Evolutionary conservation across 257 asterid species (phyloP).

Genomic region (Solanum acaule): DNA sequence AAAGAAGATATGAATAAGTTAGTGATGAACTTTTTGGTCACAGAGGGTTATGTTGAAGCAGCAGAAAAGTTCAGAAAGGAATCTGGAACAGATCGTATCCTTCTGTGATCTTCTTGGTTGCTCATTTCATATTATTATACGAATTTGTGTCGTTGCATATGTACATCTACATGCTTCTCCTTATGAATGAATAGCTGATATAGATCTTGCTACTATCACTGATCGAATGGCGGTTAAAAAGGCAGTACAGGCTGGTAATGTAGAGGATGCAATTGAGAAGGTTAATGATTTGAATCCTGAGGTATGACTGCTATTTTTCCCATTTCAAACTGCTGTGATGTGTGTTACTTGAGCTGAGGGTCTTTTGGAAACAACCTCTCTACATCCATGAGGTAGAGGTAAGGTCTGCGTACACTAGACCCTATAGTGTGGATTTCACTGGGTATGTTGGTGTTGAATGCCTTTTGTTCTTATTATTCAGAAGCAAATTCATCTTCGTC

Average conservation of each 20-base stretch:
- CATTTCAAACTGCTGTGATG: neutral
- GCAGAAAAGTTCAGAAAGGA: constrained; percentile 69
- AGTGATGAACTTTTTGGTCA: constrained; percentile 81
- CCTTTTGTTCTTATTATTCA: neutral
- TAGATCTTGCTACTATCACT: constrained; percentile 76
- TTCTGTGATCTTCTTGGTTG: neutral
- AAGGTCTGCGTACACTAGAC: neutral
- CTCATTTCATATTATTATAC: neutral
- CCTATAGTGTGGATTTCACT: neutral
- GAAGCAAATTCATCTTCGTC: neutral
- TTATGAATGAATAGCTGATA: constrained; percentile 64
- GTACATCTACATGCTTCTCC: constrained; percentile 22
- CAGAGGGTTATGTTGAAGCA: constrained; percentile 79
- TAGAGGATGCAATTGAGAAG: constrained; percentile 87
- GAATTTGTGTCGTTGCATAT: neutral
- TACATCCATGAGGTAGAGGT: neutral
- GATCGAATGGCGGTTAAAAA: constrained; percentile 89
- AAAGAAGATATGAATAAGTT: constrained; percentile 74
- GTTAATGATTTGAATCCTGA: constrained; percentile 89
- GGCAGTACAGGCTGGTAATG: constrained; percentile 81
- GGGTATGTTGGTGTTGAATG: neutral
- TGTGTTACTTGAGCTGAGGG: neutral
- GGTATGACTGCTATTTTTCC: constrained; percentile 25
- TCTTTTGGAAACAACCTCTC: neutral
- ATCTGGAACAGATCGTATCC: constrained; percentile 91